Conservation (phyloP, 2,329 filamentous ascomycete genomes). For the Raffaelea deltoideospora region DNA sequence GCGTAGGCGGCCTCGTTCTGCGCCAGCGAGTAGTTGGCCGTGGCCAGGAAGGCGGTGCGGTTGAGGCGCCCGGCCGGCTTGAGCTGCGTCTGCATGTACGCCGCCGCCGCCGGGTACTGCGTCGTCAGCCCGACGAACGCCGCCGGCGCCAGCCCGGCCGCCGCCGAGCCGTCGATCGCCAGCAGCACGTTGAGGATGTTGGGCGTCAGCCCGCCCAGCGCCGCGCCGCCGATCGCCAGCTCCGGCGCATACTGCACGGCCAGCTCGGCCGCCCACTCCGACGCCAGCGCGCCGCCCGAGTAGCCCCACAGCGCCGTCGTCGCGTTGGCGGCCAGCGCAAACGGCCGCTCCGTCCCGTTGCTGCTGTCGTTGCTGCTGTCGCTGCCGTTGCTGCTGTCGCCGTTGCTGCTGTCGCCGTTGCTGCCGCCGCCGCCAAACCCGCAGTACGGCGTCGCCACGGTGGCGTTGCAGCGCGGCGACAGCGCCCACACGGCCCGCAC, state of each 20-base stretch:
- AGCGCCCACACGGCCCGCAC: constrained; percentile 22
- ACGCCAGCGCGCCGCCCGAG: constrained; percentile 33
- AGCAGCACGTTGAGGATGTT: constrained; percentile 21
- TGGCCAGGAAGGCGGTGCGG: constrained; percentile 17
- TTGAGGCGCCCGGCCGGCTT: constrained; percentile 17
- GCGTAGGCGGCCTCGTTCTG: constrained; percentile 16
- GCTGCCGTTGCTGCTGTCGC: too few species aligned
- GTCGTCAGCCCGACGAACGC: constrained; percentile 19
- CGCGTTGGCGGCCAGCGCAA: constrained; percentile 15
- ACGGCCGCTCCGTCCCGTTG: not conserved
- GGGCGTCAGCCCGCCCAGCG: constrained; percentile 28
- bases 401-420: too few species aligned
- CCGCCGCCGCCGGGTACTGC: constrained; percentile 17
- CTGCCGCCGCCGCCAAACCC: not conserved
- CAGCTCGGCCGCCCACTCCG: constrained; percentile 33
- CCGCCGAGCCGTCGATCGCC: constrained; percentile 15
- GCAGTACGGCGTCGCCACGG: not conserved
- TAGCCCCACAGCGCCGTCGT: constrained; percentile 34
- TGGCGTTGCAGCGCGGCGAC: not conserved
- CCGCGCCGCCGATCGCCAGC: constrained; percentile 26
- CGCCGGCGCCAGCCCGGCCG: constrained; percentile 21
- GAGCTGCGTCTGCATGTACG: constrained; percentile 14
- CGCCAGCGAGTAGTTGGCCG: constrained; percentile 13
- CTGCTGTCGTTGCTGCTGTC: too few species aligned
- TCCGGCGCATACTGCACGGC: constrained; percentile 32